Percentiles rank a stretch among this genome's conserved stretches.
These are phyloP conservation scores for Lactuca saligna DNA, from an alignment of 129 eudicot species.

Conservation along the genomic window DNA sequence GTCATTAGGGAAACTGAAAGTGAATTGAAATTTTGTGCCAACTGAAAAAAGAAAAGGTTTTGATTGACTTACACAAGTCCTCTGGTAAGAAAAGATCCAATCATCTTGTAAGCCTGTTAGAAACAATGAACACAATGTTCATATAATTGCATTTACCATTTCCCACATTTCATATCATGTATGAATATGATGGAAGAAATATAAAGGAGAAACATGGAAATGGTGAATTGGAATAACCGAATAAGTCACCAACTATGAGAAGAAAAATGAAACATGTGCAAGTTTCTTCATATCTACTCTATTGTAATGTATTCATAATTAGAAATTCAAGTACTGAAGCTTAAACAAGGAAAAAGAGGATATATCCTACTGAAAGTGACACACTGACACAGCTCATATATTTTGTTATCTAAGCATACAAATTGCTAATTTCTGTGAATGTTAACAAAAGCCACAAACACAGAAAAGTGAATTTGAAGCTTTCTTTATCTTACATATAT, in stretches of 20 bases:
- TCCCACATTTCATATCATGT: background rate
- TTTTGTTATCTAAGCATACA: slow-evolving; percentile 11
- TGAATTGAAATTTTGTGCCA: slow-evolving; percentile 1
- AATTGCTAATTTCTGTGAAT: background rate
- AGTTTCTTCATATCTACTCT: slow-evolving; percentile 31
- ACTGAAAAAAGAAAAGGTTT: background rate
- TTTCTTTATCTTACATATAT: slow-evolving; percentile 10
- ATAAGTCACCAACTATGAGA: background rate
- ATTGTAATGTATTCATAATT: slow-evolving; percentile 7
- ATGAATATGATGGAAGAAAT: background rate
- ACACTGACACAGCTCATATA: slow-evolving; percentile 9
- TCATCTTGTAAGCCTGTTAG: slow-evolving; percentile 67
- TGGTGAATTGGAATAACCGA: background rate
- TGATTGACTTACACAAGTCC: slow-evolving; percentile 77
- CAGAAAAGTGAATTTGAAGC: background rate
- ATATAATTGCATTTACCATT: background rate
- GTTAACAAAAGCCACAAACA: slow-evolving; percentile 2
- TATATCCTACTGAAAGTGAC: slow-evolving; percentile 14
- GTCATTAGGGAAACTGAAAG: background rate
- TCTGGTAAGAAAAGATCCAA: slow-evolving; percentile 87
- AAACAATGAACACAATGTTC: slow-evolving; percentile 17
- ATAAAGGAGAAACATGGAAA: slow-evolving; percentile 6
- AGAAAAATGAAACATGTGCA: slow-evolving; percentile 17
- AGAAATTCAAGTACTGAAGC: background rate
- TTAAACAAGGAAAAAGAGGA: slow-evolving; percentile 8